Base-by-base conservation (phyloP, 1,139 yeast species). In the Magnusiomyces ingens region DNA sequence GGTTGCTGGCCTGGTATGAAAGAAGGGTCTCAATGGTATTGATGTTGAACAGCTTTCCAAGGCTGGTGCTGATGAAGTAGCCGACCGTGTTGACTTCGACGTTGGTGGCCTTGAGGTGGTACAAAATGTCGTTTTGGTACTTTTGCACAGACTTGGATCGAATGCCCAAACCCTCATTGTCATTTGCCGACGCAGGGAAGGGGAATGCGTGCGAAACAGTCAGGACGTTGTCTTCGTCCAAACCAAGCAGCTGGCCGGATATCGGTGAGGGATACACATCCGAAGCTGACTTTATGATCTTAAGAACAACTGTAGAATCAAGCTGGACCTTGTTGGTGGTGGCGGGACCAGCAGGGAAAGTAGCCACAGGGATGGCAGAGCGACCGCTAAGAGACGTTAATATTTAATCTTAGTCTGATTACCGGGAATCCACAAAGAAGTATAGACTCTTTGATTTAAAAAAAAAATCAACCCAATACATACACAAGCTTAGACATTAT, bases 181-280 rank as follows among this genome's bases (percentile, higher is more conserved):
- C 71, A 55, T 68, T 68, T 48, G 68, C 71, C 44, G 66, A 60
- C 43, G 69, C 79, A 50, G 94, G 94, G 72, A 80, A 83, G 44
- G 80, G 76, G 63, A 77, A 80, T 44, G 82, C 76, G 63, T 85
- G 87, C 29, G 91, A 78, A 48, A 78, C 70, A 48, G 72, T 71
- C 32, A 77, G 65, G 26, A 59, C 77, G 55, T 79, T 82, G 40
- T 70, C 79, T 59, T 76, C 80, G 55, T 80, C 82, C 58, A 85
- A 77, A 18, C 96, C 96, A 55, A 85, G 79, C 53, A 89, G 75
- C 49, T 91, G 82, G 35, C 96, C 96, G 32, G 87, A 78, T 54
- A 79, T 84, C 37, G 84, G 74, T 18, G 81, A 75, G 44, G 94
- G 90, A 64, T 76, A 78, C 64, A 78, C 75, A 58, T 84, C 88